Evolutionary conservation across 2,329 filamentous ascomycete genomes (phyloP).

Genomic region (Cryphonectria radicalis): DNA sequence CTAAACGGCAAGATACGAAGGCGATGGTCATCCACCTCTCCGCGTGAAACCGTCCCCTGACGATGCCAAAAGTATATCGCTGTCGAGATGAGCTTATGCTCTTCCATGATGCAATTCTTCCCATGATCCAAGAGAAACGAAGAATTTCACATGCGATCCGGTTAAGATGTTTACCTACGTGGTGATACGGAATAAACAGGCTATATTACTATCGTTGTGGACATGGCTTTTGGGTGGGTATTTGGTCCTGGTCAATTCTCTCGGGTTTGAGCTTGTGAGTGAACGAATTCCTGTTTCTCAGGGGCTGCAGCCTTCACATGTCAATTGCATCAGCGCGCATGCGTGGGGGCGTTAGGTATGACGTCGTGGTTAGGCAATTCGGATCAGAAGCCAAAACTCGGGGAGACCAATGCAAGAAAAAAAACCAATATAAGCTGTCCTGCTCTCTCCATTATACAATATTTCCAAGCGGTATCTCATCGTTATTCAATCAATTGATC

Average conservation of each 20-base stretch:
- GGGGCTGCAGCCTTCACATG: constrained; percentile 8
- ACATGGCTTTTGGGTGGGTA: neutral
- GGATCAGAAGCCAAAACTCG: neutral
- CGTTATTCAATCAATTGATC: neutral
- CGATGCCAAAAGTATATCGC: neutral
- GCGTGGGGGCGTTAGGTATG: constrained; percentile 6
- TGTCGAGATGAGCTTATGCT: neutral
- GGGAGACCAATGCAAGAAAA: neutral
- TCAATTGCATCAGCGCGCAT: constrained; percentile 4
- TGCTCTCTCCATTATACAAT: neutral
- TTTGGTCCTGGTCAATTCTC: neutral
- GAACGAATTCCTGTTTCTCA: neutral
- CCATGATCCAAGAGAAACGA: neutral
- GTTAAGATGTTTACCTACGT: neutral
- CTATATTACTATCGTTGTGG: neutral
- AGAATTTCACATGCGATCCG: neutral
- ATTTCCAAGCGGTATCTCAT: neutral
- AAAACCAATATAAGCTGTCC: constrained; percentile 1
- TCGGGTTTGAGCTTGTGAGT: neutral
- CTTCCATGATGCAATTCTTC: neutral
- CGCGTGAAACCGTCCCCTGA: neutral
- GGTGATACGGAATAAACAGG: neutral
- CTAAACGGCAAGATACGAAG: neutral
- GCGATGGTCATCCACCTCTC: neutral
- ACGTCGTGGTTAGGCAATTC: constrained; percentile 9